These are phyloP conservation scores for Alternaria tenuissima DNA, from an alignment of 2,329 filamentous ascomycete species.

Conservation along the genomic window DNA sequence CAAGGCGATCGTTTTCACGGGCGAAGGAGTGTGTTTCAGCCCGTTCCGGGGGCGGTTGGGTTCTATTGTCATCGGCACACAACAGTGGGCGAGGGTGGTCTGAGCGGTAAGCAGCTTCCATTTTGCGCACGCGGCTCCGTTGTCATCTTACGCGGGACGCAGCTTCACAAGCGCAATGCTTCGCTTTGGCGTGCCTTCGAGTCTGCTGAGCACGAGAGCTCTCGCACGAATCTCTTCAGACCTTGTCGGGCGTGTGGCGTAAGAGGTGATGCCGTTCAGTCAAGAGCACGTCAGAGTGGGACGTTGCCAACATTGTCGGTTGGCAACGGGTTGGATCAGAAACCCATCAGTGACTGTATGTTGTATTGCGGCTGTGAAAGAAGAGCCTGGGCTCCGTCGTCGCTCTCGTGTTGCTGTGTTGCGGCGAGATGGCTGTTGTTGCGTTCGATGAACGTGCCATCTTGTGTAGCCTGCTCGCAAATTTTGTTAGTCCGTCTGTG, in stretches of 20 bases:
- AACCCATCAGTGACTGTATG: constrained; percentile 24
- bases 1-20: no score
- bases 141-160: not conserved
- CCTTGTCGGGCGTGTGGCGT: not conserved
- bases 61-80: no score
- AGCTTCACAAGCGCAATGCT: not conserved
- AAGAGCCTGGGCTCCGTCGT: constrained; percentile 16
- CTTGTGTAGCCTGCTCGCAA: not conserved
- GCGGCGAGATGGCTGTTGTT: constrained; percentile 23
- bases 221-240: not conserved
- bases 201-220: not conserved
- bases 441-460: constrained; percentile 19
- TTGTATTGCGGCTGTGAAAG: constrained; percentile 13
- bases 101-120: no score
- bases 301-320: constrained; percentile 21
- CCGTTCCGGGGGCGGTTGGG: no score
- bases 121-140: no score
- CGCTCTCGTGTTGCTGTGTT: constrained; percentile 20
- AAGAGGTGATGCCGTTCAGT: not conserved
- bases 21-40: no score
- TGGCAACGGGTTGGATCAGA: constrained; percentile 15
- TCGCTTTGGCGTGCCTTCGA: not conserved
- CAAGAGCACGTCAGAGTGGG: not conserved
- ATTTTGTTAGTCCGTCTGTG: no score
- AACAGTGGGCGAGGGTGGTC: no score